A percentile compares a stretch with the other conserved stretches of the same genome.
These are phyloP conservation scores for Gymnopilus dilepis DNA, from an alignment of 768 basidiomycete genomes.

Conservation along the genomic window DNA sequence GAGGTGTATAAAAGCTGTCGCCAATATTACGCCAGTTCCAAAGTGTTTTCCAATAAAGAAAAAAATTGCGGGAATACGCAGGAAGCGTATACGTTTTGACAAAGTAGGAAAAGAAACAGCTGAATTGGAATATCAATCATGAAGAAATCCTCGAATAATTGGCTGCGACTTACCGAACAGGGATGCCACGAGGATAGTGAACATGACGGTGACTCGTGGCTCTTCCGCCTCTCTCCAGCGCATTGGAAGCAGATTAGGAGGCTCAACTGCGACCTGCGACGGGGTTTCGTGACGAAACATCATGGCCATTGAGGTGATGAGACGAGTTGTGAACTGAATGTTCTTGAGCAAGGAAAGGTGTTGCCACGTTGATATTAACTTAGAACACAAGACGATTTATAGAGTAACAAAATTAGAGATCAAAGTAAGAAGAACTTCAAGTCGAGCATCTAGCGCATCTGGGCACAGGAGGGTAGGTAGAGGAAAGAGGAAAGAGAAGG, in stretches of 20 bases:
- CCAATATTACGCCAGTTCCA: conserved; percentile 83
- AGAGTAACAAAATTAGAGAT: conserved; percentile 1
- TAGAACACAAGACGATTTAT: background rate
- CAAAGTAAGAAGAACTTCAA: background rate
- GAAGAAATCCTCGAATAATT: background rate
- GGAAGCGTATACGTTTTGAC: conserved; percentile 54
- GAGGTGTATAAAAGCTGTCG: conserved; percentile 86
- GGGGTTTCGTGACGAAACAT: too few relatives aligned
- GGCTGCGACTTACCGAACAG: conserved; percentile 58
- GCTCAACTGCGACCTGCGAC: too few relatives aligned
- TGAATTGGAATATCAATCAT: conserved; percentile 14
- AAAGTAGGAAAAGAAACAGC: conserved; percentile 77
- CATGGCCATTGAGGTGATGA: too few relatives aligned
- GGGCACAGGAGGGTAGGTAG: background rate
- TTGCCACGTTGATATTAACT: background rate
- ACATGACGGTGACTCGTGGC: conserved; percentile 42
- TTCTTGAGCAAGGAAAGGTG: background rate
- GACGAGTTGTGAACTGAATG: too few relatives aligned
- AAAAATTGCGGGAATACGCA: conserved; percentile 69
- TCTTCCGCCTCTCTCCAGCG: conserved; percentile 16
- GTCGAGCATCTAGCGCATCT: background rate
- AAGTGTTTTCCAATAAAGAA: conserved; percentile 92
- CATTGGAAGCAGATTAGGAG: background rate
- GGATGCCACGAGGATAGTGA: conserved; percentile 63
- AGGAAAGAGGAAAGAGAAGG: background rate